Conservation (phyloP, 2,329 filamentous ascomycete species). For the Escovopsis sp. region DNA sequence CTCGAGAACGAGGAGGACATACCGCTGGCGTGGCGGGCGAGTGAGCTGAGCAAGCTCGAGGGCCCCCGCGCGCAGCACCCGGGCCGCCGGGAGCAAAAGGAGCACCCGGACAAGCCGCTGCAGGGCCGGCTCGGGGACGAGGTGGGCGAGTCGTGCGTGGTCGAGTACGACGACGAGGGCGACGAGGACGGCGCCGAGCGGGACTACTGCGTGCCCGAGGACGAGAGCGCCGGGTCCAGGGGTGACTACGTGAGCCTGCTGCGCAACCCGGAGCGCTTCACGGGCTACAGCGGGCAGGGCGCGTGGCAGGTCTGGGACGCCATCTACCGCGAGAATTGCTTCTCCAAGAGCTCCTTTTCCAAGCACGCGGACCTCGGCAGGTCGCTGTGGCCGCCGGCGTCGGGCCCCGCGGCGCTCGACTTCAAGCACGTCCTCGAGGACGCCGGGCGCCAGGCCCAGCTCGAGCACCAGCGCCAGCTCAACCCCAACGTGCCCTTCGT, state of each 20-base stretch:
- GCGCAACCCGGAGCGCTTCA: conserved; percentile 90
- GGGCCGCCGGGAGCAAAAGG: conserved; percentile 54
- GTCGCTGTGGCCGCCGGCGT: conserved; percentile 24
- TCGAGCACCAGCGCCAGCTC: conserved; percentile 34
- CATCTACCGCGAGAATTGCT: conserved; percentile 96
- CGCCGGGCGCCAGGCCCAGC: conserved; percentile 43
- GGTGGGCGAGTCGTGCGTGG: conserved; percentile 89
- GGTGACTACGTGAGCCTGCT: conserved; percentile 93
- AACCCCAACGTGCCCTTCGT: conserved; percentile 43
- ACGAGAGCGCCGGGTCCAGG: conserved; percentile 72
- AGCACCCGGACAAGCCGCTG: conserved; percentile 58
- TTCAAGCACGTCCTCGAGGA: conserved; percentile 47
- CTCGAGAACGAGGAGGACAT: conserved; percentile 93
- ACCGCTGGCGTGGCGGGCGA: conserved; percentile 77
- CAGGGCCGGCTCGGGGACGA: conserved; percentile 70
- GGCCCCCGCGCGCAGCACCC: conserved; percentile 87
- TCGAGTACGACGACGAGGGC: conserved; percentile 95
- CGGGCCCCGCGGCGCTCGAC: conserved; percentile 41
- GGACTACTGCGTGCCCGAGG: conserved; percentile 92
- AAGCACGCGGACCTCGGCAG: conserved; percentile 40
- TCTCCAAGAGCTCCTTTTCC: conserved; percentile 53
- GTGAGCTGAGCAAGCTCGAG: conserved; percentile 82
- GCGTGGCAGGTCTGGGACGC: conserved; percentile 90
- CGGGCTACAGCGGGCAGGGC: conserved; percentile 75
- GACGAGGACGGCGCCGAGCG: no score